phyloP scores from a whole-genome alignment of 2,329 filamentous ascomycete species.

The Dichotomopilus funicola region DNA sequence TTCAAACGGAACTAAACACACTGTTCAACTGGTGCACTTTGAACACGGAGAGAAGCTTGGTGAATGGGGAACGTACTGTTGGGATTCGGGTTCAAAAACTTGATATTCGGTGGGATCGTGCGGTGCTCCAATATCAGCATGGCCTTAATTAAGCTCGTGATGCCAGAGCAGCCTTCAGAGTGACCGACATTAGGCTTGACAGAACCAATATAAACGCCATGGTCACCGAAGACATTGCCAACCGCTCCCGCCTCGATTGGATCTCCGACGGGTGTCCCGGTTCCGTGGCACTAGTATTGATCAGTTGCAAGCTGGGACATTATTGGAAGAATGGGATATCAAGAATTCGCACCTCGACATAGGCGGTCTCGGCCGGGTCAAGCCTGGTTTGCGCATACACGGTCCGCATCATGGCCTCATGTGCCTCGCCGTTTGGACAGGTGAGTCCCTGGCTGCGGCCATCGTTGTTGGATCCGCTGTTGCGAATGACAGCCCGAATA shows the following conservation, averaged over 20 bases:
- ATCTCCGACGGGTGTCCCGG: conserved; percentile 42
- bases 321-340: neutral
- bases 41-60: too few relatives aligned
- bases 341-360: conserved; percentile 9
- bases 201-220: conserved; percentile 27
- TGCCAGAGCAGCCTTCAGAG: conserved; percentile 28
- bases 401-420: conserved; percentile 11
- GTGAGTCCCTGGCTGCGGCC: conserved; percentile 11
- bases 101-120: conserved; percentile 34
- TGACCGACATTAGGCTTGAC: conserved; percentile 35
- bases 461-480: conserved; percentile 20
- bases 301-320: neutral
- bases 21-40: neutral
- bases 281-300: conserved; percentile 33
- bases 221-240: conserved; percentile 26
- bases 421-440: conserved; percentile 3
- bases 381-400: conserved; percentile 6
- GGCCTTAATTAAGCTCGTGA: conserved; percentile 30
- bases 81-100: conserved; percentile 32
- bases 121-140: conserved; percentile 40
- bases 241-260: conserved; percentile 39
- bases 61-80: conserved; percentile 18
- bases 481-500: conserved; percentile 29
- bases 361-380: conserved; percentile 3
- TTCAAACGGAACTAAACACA: neutral